These are phyloP conservation scores for Rhypophila decipiens DNA, from an alignment of 495 filamentous ascomycete genomes.

Conservation along the genomic window DNA sequence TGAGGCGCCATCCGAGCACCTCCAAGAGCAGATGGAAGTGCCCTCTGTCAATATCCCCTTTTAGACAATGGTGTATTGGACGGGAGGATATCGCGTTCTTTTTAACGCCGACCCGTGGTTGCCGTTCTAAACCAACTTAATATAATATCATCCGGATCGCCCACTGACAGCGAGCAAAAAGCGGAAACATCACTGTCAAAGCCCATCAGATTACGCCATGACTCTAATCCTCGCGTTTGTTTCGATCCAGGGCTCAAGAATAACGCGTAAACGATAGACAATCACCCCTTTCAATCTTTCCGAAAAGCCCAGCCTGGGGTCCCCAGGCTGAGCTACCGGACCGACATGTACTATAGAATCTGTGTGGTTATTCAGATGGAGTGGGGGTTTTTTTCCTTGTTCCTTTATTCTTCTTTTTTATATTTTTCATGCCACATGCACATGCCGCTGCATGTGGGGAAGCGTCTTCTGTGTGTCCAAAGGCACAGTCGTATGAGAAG, in stretches of 20 bases:
- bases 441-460: no score
- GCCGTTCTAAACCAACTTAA: constrained; percentile 14
- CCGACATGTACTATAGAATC: no score
- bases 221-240: constrained; percentile 4
- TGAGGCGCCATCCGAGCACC: constrained; percentile 79
- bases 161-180: constrained; percentile 4
- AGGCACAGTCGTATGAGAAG: no score
- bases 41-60: constrained; percentile 51
- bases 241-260: constrained; percentile 11
- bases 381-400: no score
- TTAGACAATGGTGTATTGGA: constrained; percentile 24
- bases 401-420: no score
- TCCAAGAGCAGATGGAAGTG: constrained; percentile 85
- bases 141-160: constrained; percentile 15
- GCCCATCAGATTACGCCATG: constrained; percentile 5
- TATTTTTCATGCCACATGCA: no score
- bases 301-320: no score
- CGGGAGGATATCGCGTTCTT: not conserved
- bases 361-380: no score
- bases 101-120: constrained; percentile 12
- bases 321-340: no score
- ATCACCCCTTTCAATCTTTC: no score
- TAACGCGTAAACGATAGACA: constrained; percentile 11
- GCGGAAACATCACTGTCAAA: constrained; percentile 3
- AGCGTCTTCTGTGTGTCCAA: no score